Percentiles rank a stretch among this genome's conserved stretches.
Evolutionary conservation across 805 yeast genomes (phyloP).

Genomic region (Metschnikowia kofuensis): DNA sequence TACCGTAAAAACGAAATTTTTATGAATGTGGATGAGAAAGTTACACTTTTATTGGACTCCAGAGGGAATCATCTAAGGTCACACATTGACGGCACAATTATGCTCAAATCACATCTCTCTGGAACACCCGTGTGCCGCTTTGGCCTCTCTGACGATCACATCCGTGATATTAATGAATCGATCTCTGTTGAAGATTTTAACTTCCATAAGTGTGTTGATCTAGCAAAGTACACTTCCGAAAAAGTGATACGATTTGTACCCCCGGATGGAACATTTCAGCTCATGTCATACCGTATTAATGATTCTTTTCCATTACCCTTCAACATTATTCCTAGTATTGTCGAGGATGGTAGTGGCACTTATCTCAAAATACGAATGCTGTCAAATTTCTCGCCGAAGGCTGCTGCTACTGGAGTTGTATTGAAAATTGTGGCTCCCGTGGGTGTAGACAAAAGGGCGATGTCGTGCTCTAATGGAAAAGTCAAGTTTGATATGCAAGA

Average conservation of each 20-base stretch:
- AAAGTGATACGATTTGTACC: conserved; percentile 71
- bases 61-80: conserved; percentile 64
- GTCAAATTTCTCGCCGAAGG: conserved; percentile 57
- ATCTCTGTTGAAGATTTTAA: conserved; percentile 72
- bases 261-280: conserved; percentile 84
- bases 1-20: conserved; percentile 80
- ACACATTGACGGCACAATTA: conserved; percentile 73
- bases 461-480: conserved; percentile 58
- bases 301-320: conserved; percentile 68
- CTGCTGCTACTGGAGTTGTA: conserved; percentile 60
- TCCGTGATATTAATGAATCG: conserved; percentile 20
- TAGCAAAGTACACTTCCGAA: conserved; percentile 63
- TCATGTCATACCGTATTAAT: conserved; percentile 61
- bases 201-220: conserved; percentile 82
- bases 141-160: conserved; percentile 61
- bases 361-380: conserved; percentile 60
- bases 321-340: conserved; percentile 55
- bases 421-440: conserved; percentile 68
- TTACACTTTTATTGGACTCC: conserved; percentile 65
- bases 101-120: conserved; percentile 65
- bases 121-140: conserved; percentile 85
- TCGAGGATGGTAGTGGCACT: conserved; percentile 41
- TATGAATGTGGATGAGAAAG: conserved; percentile 70
- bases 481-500: conserved; percentile 67
- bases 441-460: conserved; percentile 25